Evolutionary conservation across 345 rosid species (phyloP), one percentile per base, ranked within the genome.

Genomic region (Gossypium rotundifolium): DNA sequence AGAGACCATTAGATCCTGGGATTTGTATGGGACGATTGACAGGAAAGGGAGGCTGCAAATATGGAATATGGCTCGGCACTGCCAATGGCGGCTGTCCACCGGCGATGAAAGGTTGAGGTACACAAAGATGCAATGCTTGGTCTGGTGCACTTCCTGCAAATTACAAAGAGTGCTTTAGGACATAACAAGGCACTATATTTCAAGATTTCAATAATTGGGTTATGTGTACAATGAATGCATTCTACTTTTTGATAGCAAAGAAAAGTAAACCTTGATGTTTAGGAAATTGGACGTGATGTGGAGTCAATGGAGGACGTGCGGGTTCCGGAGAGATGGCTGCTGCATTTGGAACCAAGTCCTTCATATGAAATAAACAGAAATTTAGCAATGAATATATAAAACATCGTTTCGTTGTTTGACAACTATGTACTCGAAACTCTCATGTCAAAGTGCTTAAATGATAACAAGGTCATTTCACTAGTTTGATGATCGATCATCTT

Each of bases 301-400:
- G 74, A 27, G 84, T 59, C 59, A 85, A 25, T 13, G 40, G 74
- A 75, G 98, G 91, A 73, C 83, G 80, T 2, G 83, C 76, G 61
- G 92, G 76, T 74, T 81, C 76, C 17, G 84, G 85, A 58, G 92
- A 63, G 51, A 88, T 74, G 49, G 86, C 85, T 55, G 85, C 79
- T 61, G 83, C 73, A 61, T 80, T 84, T 68, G 82, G 95, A 78
- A 83, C 80, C 82, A 85, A 48, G 83, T 89, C 95, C 95, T 90
- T 78, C 68, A 57, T 22, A 73, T 60, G 33, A 78, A 83, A 82
- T 8, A 38, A 18, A 74, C 66, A 12, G 58, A 16, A 65, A 54
- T 22, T 75, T 9, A 74, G 55, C 48, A 64, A 65, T 20, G 52
- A 74, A 4, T 57, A 46, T 22, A 22, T 66, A 72, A 68, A 72